Base-by-base conservation (phyloP, 371 early-diverging fungal species). In the Actinomortierella ambigua region DNA sequence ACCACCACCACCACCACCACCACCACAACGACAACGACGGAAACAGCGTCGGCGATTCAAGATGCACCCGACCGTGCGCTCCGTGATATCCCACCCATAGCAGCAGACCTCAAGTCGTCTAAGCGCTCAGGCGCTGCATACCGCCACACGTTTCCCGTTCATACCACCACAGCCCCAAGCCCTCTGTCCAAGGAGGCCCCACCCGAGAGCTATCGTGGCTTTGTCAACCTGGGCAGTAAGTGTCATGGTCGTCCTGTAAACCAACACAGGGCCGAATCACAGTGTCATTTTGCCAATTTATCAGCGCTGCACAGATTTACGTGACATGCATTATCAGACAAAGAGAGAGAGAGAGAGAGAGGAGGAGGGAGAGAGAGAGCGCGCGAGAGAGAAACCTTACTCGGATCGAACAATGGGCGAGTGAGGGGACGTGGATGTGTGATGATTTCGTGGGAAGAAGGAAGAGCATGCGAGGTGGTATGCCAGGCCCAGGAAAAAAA, bases 171-270 rank as follows among this genome's bases (percentile, higher is more conserved):
- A 26, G 79, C 79, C 20, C 85, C 87, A 8, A 89, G 89, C 14
- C 88, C 87, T 4, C 67, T 91, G 40, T 88, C 90, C 15, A 88
- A 88, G 55, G 90, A 90, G 65, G 90, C 90, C 2, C 91, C 91
- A 1, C 88, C 88, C 42, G 90, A 88, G 61, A 88, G 88, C 62
- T 92, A 88, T 54, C 86, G 88, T 50, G 92, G 89, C 4, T 85
- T 89, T 55, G 69, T 89, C 43, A 82, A 85, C 55, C 69, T 89
- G 43, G 86, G 86, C 51, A 86, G 87, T 88, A 81, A 77, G 86
- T 77, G 4, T 13, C 15, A 2, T 8, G 3, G 22, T 24, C 20
- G 20, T 48, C 43, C 17, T 11, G 34, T 6, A 6, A 34, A 34
- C 11, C 7, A 11, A 34, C 34, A 34, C 34, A 34, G 4, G 34